These are phyloP conservation scores for Citrus australasica DNA, from an alignment of 345 rosid genomes.

Conservation along the genomic window DNA sequence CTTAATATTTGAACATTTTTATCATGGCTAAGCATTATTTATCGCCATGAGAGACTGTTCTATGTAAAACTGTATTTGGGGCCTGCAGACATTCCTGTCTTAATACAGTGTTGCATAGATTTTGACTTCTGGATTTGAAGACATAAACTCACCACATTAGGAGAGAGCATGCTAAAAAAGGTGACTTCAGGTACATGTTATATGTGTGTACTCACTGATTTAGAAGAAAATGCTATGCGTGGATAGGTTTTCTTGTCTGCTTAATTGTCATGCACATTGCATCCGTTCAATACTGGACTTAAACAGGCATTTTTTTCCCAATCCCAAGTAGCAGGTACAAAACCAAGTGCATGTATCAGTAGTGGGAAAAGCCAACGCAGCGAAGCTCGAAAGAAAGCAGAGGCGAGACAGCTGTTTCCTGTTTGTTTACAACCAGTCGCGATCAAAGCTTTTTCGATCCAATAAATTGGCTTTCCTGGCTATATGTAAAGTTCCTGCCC, in stretches of 20 bases:
- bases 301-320: background rate
- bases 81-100: too few relatives aligned
- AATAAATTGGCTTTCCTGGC: too few relatives aligned
- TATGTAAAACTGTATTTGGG: background rate
- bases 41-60: background rate
- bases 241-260: too few relatives aligned
- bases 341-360: background rate
- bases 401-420: too few relatives aligned
- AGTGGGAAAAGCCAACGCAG: background rate
- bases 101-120: too few relatives aligned
- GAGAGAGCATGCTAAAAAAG: background rate
- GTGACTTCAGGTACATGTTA: too few relatives aligned
- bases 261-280: too few relatives aligned
- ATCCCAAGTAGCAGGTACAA: background rate
- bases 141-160: background rate
- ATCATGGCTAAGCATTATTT: background rate
- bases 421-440: too few relatives aligned
- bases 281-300: too few relatives aligned
- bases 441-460: too few relatives aligned
- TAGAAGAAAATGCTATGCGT: background rate
- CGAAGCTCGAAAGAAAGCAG: too few relatives aligned
- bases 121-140: background rate
- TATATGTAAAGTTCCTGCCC: too few relatives aligned
- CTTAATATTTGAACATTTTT: background rate
- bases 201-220: background rate